Evolutionary conservation across 345 rosid species (phyloP).

Genomic region (Corchorus capsularis): DNA sequence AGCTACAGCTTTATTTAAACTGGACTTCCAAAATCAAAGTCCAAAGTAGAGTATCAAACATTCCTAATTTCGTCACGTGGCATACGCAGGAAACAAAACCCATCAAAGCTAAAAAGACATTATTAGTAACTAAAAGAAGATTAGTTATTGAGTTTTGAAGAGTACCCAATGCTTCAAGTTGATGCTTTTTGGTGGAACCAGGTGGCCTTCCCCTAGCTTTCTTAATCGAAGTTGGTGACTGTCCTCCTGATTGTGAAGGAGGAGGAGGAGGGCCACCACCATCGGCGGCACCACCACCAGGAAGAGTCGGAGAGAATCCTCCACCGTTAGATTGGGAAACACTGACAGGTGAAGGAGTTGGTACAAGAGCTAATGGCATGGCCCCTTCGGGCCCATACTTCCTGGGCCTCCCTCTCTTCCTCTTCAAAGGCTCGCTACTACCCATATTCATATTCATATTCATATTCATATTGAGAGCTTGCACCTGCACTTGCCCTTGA

Average conservation of each 20-base stretch:
- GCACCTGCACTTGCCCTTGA: conserved; percentile 21
- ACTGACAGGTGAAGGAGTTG: conserved; percentile 30
- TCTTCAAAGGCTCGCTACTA: conserved; percentile 43
- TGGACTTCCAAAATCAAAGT: not conserved
- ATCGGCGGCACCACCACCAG: not conserved
- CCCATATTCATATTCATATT: conserved; percentile 11
- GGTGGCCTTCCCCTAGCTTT: conserved; percentile 87
- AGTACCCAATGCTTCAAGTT: conserved; percentile 57
- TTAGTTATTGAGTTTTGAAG: not conserved
- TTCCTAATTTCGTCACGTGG: conserved; percentile 26
- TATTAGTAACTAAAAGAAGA: no score
- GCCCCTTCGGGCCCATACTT: conserved; percentile 67
- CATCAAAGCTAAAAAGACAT: not conserved
- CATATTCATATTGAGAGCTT: conserved; percentile 35
- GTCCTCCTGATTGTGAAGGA: conserved; percentile 28
- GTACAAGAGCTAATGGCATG: conserved; percentile 41
- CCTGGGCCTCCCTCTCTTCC: conserved; percentile 73
- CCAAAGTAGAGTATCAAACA: conserved; percentile 13
- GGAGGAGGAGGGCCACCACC: not conserved
- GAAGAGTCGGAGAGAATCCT: conserved; percentile 37
- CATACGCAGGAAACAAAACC: not conserved
- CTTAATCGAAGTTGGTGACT: conserved; percentile 49
- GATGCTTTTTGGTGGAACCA: conserved; percentile 74
- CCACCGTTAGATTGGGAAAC: conserved; percentile 24
- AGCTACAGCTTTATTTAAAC: not conserved